Percentiles rank a stretch among this genome's conserved stretches.
Conservation (phyloP, 768 basidiomycete species). For the Hypsizygus marmoreus region DNA sequence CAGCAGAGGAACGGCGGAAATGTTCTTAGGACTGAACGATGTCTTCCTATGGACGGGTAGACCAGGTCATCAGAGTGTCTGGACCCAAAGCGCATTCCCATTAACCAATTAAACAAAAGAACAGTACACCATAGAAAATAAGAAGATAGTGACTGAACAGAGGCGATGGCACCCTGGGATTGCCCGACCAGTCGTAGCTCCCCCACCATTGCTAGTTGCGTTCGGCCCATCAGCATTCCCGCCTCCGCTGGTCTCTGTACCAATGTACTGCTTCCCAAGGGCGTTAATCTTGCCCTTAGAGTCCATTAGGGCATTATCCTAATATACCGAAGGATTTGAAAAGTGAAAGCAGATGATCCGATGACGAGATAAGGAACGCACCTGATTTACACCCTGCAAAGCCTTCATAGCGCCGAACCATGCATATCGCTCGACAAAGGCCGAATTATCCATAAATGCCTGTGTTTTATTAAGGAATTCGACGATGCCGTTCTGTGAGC, state of each 20-base stretch:
- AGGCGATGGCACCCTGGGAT: no score
- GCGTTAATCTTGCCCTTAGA: conserved; percentile 42
- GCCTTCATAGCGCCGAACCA: conserved; percentile 63
- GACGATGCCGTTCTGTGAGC: conserved; percentile 43
- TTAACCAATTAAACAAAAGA: no score
- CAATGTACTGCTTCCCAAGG: conserved; percentile 54
- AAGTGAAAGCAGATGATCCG: conserved; percentile 2
- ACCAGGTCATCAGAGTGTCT: no score
- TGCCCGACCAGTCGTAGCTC: neutral
- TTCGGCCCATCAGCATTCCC: conserved; percentile 13
- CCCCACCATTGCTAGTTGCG: conserved; percentile 2
- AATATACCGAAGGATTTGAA: neutral
- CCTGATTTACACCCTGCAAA: conserved; percentile 49
- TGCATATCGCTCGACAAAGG: conserved; percentile 59
- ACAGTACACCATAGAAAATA: no score
- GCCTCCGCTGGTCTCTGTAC: conserved; percentile 11
- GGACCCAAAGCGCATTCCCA: no score
- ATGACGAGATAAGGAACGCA: conserved; percentile 18
- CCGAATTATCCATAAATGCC: conserved; percentile 51
- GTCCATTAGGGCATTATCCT: conserved; percentile 49
- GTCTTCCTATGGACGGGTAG: no score
- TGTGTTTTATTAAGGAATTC: conserved; percentile 54
- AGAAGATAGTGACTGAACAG: no score
- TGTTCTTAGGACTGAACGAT: no score
- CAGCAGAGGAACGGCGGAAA: no score